Percentiles rank a stretch among this genome's conserved stretches.
Evolutionary conservation across 1,284 basidiomycete genomes (phyloP).

Genomic region (Trametes polyzona): DNA sequence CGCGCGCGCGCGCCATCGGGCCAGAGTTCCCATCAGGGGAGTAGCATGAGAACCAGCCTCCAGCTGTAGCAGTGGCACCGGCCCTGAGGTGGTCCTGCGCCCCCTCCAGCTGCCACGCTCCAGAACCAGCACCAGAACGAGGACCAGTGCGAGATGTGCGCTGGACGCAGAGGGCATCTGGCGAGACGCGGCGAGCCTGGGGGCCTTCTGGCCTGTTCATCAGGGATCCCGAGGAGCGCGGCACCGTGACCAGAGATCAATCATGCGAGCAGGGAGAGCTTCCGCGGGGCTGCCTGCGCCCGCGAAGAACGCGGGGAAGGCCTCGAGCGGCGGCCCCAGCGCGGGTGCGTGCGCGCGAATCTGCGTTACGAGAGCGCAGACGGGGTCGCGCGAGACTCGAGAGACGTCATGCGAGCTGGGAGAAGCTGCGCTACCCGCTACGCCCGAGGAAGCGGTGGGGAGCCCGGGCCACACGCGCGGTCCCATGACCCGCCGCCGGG

Average conservation of each 20-base stretch:
- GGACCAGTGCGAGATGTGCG: too few species aligned
- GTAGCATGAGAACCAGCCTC: slow-evolving; percentile 15
- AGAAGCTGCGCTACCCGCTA: slow-evolving; percentile 11
- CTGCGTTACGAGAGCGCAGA: slow-evolving; percentile 7
- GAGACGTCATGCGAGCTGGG: slow-evolving; percentile 13
- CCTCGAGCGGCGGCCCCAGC: not conserved
- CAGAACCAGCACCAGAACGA: too few species aligned
- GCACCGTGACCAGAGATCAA: not conserved
- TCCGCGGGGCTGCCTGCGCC: not conserved
- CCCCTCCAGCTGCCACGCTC: slow-evolving; percentile 2
- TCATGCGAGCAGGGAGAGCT: not conserved
- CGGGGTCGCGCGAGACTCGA: too few species aligned
- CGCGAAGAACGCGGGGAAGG: not conserved
- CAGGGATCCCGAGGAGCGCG: not conserved
- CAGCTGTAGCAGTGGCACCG: slow-evolving; percentile 9
- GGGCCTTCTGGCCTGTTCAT: too few species aligned
- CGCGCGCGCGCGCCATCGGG: slow-evolving; percentile 4
- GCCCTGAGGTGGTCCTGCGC: slow-evolving; percentile 2
- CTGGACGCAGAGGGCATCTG: not conserved
- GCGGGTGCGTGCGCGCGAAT: not conserved
- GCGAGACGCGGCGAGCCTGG: slow-evolving; percentile 5
- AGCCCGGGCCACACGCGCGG: slow-evolving; percentile 8
- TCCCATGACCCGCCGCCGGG: slow-evolving; percentile 20
- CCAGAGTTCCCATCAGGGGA: slow-evolving; percentile 15
- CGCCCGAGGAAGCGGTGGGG: slow-evolving; percentile 12